Conservation (phyloP, 1,284 basidiomycete species). For the Cutaneotrichosporon arboriforme region DNA sequence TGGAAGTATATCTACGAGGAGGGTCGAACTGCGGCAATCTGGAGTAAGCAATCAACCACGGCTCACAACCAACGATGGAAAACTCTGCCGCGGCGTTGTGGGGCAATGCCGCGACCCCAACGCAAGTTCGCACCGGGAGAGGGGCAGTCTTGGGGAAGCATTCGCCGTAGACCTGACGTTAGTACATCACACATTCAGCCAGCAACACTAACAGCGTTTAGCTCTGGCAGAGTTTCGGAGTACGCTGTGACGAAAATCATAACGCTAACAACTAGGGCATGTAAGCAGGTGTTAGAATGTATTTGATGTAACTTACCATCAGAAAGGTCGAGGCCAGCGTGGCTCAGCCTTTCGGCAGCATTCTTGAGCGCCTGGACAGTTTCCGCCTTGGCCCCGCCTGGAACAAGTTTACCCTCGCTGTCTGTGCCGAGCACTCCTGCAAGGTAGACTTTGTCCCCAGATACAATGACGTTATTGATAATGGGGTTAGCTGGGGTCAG, state of each 20-base stretch:
- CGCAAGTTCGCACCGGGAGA: conserved; percentile 12
- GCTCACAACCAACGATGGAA: conserved; percentile 8
- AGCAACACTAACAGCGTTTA: conserved; percentile 12
- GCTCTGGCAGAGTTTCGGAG: conserved; percentile 4
- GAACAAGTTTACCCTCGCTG: conserved; percentile 63
- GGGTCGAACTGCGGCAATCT: not conserved
- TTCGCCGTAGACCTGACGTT: conserved; percentile 5
- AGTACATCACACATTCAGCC: not conserved
- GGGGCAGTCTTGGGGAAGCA: conserved; percentile 8
- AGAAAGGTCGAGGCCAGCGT: conserved; percentile 14
- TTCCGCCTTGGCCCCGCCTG: conserved; percentile 66
- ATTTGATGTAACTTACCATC: conserved; percentile 5
- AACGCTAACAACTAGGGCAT: conserved; percentile 7
- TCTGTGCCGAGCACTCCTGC: conserved; percentile 45
- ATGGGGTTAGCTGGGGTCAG: conserved; percentile 7
- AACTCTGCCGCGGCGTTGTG: conserved; percentile 13
- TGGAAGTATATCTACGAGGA: not conserved
- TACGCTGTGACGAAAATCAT: conserved; percentile 13
- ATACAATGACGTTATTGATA: conserved; percentile 10
- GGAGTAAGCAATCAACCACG: too few relatives aligned
- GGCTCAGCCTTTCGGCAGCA: conserved; percentile 52
- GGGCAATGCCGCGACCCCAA: conserved; percentile 15
- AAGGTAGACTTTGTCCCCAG: conserved; percentile 15
- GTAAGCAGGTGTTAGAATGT: too few relatives aligned
- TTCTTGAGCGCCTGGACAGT: conserved; percentile 65